Conservation (phyloP, 305 asterid genomes). For the Fraxinus ornus region DNA sequence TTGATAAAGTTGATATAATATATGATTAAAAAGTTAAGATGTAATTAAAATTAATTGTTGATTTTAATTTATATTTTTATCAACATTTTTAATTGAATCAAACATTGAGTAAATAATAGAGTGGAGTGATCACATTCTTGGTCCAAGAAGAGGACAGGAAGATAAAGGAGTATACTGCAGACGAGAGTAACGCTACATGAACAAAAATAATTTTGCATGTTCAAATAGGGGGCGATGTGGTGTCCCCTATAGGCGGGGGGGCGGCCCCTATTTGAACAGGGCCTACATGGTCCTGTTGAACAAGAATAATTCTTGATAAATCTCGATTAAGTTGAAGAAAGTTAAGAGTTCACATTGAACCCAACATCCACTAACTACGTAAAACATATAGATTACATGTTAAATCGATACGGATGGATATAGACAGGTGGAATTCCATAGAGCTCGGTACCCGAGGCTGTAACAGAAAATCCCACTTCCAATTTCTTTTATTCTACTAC, state of each 20-base stretch:
- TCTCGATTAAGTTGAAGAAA: constrained; percentile 16
- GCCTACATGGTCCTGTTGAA: too few relatives aligned
- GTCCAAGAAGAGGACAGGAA: constrained; percentile 32
- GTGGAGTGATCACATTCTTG: constrained; percentile 29
- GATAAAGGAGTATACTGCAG: constrained; percentile 31
- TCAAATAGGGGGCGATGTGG: too few relatives aligned
- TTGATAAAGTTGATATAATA: background rate
- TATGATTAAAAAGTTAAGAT: too few relatives aligned
- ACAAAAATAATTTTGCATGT: too few relatives aligned
- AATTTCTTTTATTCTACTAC: constrained; percentile 9
- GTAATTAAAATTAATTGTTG: too few relatives aligned
- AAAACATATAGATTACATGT: background rate
- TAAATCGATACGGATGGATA: constrained; percentile 15
- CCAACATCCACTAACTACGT: background rate
- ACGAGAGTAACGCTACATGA: constrained; percentile 2
- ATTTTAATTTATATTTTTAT: too few relatives aligned
- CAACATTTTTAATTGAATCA: too few relatives aligned
- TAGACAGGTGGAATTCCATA: constrained; percentile 39
- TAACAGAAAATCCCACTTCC: constrained; percentile 45
- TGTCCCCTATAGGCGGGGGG: too few relatives aligned
- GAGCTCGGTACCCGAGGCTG: constrained; percentile 33
- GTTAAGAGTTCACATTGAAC: background rate
- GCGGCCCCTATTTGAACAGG: too few relatives aligned
- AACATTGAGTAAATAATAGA: background rate
- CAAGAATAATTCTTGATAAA: background rate